Evolutionary conservation across 768 basidiomycete genomes (phyloP).

Genomic region (Ephemerocybe angulata): DNA sequence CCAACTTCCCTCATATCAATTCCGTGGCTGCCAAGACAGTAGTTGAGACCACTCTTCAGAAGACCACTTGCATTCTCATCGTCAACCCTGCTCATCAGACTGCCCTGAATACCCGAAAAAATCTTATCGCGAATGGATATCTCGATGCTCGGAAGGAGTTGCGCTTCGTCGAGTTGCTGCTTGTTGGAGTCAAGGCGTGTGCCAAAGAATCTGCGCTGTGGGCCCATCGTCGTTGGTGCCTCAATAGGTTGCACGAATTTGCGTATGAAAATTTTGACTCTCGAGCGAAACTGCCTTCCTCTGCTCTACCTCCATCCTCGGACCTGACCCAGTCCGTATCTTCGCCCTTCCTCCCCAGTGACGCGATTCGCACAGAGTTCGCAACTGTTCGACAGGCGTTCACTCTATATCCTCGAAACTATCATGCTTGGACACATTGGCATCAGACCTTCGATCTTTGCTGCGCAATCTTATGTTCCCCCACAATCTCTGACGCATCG

Average conservation of each 20-base stretch:
- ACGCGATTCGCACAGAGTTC: slow-evolving; percentile 45
- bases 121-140: slow-evolving; percentile 36
- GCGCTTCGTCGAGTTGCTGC: slow-evolving; percentile 37
- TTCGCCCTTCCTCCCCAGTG: slow-evolving; percentile 34
- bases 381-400: slow-evolving; percentile 45
- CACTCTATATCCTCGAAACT: slow-evolving; percentile 67
- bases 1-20: slow-evolving; percentile 18
- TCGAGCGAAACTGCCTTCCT: not conserved
- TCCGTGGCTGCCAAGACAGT: slow-evolving; percentile 14
- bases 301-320: too few relatives aligned
- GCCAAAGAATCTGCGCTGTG: slow-evolving; percentile 67
- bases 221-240: slow-evolving; percentile 69
- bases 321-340: slow-evolving; percentile 14
- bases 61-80: slow-evolving; percentile 49
- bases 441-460: slow-evolving; percentile 41
- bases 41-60: slow-evolving; percentile 26
- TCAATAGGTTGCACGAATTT: slow-evolving; percentile 31
- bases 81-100: slow-evolving; percentile 69
- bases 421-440: slow-evolving; percentile 70
- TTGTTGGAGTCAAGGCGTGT: slow-evolving; percentile 50
- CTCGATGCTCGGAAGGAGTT: slow-evolving; percentile 48
- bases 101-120: slow-evolving; percentile 60
- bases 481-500: slow-evolving; percentile 10
- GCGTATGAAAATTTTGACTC: slow-evolving; percentile 4
- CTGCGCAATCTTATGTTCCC: slow-evolving; percentile 16